Conservation (phyloP, 2,329 filamentous ascomycete species). For the Penicillium sp. region DNA sequence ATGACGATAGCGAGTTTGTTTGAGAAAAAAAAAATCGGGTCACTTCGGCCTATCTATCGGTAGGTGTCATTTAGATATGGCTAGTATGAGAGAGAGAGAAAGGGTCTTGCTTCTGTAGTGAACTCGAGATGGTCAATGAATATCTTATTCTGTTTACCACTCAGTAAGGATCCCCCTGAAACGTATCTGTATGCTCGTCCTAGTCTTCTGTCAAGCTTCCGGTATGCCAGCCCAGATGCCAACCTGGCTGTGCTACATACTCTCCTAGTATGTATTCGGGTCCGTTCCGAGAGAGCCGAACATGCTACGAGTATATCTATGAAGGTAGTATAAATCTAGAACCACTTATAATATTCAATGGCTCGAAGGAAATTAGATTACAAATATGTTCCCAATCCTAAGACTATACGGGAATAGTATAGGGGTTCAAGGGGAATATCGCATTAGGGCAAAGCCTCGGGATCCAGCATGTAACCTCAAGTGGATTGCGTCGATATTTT, state of each 20-base stretch:
- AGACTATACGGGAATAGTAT: not conserved
- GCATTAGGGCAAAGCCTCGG: not conserved
- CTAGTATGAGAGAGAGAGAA: not conserved
- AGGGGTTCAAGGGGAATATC: not conserved
- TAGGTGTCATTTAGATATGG: not conserved
- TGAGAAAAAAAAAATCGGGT: not conserved
- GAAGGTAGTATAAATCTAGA: not conserved
- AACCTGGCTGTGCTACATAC: slow-evolving; percentile 9
- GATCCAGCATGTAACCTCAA: not conserved
- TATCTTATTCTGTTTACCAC: not conserved
- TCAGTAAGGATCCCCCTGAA: not conserved
- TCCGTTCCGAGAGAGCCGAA: not conserved
- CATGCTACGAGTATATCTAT: not conserved
- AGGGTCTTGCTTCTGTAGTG: not conserved
- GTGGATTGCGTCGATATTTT: not conserved
- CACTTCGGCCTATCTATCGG: not conserved
- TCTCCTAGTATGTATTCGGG: not conserved
- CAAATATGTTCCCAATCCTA: no score
- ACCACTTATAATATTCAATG: not conserved
- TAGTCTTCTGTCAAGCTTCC: not conserved
- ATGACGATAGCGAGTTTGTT: not conserved
- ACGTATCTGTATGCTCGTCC: not conserved
- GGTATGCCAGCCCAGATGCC: not conserved
- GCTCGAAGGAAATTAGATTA: no score
- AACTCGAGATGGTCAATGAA: not conserved